Conservation (phyloP, 306 rosid genomes). For the Citrullus amarus region DNA sequence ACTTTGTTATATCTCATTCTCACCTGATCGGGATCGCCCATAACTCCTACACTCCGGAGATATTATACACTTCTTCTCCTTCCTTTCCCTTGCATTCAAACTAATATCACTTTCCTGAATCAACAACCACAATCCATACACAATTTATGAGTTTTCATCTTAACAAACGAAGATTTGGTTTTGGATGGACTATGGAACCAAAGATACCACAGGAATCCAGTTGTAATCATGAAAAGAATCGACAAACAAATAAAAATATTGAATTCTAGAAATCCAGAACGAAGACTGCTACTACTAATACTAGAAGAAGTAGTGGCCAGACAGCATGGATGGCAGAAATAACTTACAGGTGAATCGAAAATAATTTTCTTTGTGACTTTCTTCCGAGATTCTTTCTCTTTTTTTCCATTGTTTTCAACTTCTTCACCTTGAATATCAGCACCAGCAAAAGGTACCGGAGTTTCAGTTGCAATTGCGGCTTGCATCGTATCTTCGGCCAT, state of each 20-base stretch:
- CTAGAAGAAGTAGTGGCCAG: not conserved
- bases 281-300: not conserved
- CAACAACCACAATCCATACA: not conserved
- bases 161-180: no score
- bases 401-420: slow-evolving; percentile 9
- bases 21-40: slow-evolving; percentile 62
- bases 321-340: not conserved
- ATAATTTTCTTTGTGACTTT: slow-evolving; percentile 10
- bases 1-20: not conserved
- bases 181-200: not conserved
- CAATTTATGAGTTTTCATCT: not conserved
- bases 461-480: not conserved
- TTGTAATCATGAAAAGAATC: not conserved
- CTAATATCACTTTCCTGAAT: slow-evolving; percentile 14
- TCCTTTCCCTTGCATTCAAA: not conserved
- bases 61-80: slow-evolving; percentile 7
- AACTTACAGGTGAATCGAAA: slow-evolving; percentile 16
- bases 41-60: slow-evolving; percentile 32
- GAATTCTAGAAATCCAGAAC: not conserved
- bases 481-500: slow-evolving; percentile 3
- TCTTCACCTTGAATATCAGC: not conserved
- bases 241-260: not conserved
- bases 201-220: not conserved
- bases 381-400: slow-evolving; percentile 1
- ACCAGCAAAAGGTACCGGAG: not conserved